Evolutionary conservation across 2,329 filamentous ascomycete species (phyloP).

Genomic region (Microcyclosporella mali): DNA sequence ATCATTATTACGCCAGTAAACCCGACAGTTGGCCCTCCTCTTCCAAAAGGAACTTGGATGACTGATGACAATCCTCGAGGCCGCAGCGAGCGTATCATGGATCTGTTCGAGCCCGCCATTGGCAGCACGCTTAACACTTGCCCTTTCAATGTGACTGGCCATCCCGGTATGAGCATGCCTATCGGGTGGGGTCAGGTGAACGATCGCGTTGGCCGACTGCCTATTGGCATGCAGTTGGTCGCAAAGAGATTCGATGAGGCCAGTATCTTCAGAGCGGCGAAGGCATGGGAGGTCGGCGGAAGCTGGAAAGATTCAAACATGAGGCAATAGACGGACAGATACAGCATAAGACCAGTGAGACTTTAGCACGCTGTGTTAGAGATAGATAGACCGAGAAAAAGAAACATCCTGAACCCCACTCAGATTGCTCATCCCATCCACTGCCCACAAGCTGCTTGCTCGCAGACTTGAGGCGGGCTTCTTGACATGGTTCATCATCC

Average conservation of each 20-base stretch:
- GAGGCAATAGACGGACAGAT: too few relatives aligned
- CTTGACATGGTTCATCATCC: neutral
- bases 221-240: slow-evolving; percentile 35
- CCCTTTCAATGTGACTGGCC: slow-evolving; percentile 47
- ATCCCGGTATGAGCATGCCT: slow-evolving; percentile 47
- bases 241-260: slow-evolving; percentile 32
- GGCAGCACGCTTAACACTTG: slow-evolving; percentile 41
- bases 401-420: too few relatives aligned
- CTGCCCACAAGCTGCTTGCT: too few relatives aligned
- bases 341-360: too few relatives aligned
- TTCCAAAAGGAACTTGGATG: slow-evolving; percentile 27
- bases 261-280: slow-evolving; percentile 31
- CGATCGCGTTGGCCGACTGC: slow-evolving; percentile 26
- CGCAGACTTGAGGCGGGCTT: neutral
- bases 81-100: slow-evolving; percentile 29
- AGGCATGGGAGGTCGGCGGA: slow-evolving; percentile 33
- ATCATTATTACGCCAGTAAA: slow-evolving; percentile 46
- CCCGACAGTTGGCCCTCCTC: slow-evolving; percentile 41
- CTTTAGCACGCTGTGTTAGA: too few relatives aligned
- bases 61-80: slow-evolving; percentile 21
- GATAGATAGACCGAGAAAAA: too few relatives aligned
- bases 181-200: slow-evolving; percentile 30
- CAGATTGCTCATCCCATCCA: too few relatives aligned
- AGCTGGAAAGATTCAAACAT: slow-evolving; percentile 20
- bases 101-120: slow-evolving; percentile 41